Base-by-base conservation (phyloP, 1,284 basidiomycete genomes). In the Lentinula novae-zelandiae region DNA sequence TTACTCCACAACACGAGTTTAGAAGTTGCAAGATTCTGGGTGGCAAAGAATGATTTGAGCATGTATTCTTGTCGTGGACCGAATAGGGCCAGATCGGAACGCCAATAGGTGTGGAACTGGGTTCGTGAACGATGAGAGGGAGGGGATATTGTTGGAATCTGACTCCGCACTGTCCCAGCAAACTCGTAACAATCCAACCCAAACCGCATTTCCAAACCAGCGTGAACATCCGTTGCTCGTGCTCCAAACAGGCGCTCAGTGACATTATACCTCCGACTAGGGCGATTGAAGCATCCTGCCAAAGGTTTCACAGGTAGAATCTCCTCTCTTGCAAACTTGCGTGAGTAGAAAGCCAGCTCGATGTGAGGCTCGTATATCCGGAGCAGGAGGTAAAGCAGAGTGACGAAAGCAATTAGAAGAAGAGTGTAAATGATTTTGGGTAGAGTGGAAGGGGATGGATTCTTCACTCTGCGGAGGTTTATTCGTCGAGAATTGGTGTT, bases 141-240 rank as follows among this genome's bases (percentile, higher is more conserved):
- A 57, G 67, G 44, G 20, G 44, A 46, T n/a, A 42, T 46, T 51
- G 42, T 48, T 9, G 44, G 4, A 54, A 62, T 54, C 34, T 72
- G 67, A 20, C 65, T 62, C 64, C 78, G 79, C 39, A 95, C 80
- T 5, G 92, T 93, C 8, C 87, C 86, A 1, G 93, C 89, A 71
- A 93, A 92, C 70, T 92, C 86, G 71, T 94, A 96, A 73, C 95
- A 97, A 69, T 93, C 89, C 76, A 92, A 77, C 20, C 92, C 92
- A 67, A 90, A 78, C 58, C 83, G 80, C 76, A 96, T 77, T 0
- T 84, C 79, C 54, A 93, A 74, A 1, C 93, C 94, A 0, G 92
- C 85, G 62, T 94, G 88, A 1, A 95, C 81, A 64, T 91, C 85
- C 56, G 83, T 86, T 60, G 75, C 74, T 65, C 84, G 85, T 55